These are phyloP conservation scores for Ceratobasidium sp. DNA, from an alignment of 1,284 basidiomycete genomes.

Conservation along the genomic window DNA sequence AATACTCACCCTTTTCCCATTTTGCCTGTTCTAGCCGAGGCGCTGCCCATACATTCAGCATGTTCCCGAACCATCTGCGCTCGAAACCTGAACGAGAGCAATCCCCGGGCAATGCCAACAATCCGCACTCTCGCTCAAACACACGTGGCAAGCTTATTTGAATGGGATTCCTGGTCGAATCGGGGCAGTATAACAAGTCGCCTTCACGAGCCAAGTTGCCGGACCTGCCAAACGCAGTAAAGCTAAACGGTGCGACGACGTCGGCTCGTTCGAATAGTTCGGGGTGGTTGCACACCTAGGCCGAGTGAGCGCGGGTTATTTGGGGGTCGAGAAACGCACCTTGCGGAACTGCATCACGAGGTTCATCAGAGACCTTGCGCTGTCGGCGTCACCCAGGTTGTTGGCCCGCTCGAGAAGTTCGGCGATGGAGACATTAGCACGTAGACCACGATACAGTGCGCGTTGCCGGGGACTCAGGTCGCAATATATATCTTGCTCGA, in stretches of 20 bases:
- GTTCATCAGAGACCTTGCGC: constrained; percentile 95
- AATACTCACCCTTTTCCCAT: constrained; percentile 63
- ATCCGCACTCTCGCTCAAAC: constrained; percentile 80
- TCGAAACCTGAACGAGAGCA: constrained; percentile 62
- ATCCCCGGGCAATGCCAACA: constrained; percentile 72
- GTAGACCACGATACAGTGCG: constrained; percentile 87
- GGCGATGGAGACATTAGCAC: constrained; percentile 92
- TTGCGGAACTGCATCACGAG: constrained; percentile 99
- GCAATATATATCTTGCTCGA: constrained; percentile 95
- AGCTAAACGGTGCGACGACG: constrained; percentile 90
- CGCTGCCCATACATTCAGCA: constrained; percentile 92
- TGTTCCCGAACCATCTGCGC: constrained; percentile 66
- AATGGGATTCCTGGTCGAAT: constrained; percentile 89
- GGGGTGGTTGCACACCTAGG: constrained; percentile 95
- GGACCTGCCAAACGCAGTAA: constrained; percentile 82
- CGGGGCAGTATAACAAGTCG: constrained; percentile 81
- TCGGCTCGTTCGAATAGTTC: constrained; percentile 98
- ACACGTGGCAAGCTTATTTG: constrained; percentile 77
- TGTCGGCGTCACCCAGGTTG: constrained; percentile 86
- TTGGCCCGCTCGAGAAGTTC: constrained; percentile 94
- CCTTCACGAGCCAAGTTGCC: constrained; percentile 85
- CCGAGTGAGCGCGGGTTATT: constrained; percentile 14
- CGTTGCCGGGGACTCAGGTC: constrained; percentile 94
- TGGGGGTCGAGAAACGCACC: constrained; percentile 52
- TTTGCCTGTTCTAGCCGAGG: constrained; percentile 81